phyloP scores from a whole-genome alignment of 495 filamentous ascomycete genomes.

The Xylaria intraflava region DNA sequence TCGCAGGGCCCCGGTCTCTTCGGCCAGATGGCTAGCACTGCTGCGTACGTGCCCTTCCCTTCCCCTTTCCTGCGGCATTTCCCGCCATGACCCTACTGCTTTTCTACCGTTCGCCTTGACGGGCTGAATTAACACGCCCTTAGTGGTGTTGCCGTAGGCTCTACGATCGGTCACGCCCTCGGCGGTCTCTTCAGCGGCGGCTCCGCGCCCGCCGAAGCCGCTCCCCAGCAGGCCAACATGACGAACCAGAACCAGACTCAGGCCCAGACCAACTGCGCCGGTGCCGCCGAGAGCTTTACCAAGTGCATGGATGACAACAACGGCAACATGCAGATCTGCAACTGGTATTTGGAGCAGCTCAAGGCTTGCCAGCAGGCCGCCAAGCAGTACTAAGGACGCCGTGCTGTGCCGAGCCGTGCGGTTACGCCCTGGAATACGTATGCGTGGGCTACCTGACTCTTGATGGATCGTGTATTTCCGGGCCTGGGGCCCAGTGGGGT shows the following conservation, averaged over 20 bases:
- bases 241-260: constrained; percentile 39
- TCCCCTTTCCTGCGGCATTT: neutral
- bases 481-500: too few species aligned
- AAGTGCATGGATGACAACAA: constrained; percentile 91
- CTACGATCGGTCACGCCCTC: constrained; percentile 89
- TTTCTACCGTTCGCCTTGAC: neutral
- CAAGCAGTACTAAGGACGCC: constrained; percentile 81
- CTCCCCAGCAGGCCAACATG: constrained; percentile 31
- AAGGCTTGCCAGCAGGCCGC: constrained; percentile 93
- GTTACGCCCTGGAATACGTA: too few species aligned
- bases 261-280: constrained; percentile 64
- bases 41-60: constrained; percentile 63
- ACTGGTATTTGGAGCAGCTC: constrained; percentile 97
- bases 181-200: constrained; percentile 75
- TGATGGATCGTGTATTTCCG: too few species aligned
- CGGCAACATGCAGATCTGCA: constrained; percentile 91
- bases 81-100: constrained; percentile 9
- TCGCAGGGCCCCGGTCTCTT: constrained; percentile 68
- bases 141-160: constrained; percentile 93
- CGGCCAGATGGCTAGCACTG: constrained; percentile 81
- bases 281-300: constrained; percentile 78
- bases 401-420: neutral
- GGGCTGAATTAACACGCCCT: constrained; percentile 9
- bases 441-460: too few species aligned
- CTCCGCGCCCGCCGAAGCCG: constrained; percentile 50